Base-by-base conservation (phyloP, 164 flowering plant species). In the Umbilicus rupestris region DNA sequence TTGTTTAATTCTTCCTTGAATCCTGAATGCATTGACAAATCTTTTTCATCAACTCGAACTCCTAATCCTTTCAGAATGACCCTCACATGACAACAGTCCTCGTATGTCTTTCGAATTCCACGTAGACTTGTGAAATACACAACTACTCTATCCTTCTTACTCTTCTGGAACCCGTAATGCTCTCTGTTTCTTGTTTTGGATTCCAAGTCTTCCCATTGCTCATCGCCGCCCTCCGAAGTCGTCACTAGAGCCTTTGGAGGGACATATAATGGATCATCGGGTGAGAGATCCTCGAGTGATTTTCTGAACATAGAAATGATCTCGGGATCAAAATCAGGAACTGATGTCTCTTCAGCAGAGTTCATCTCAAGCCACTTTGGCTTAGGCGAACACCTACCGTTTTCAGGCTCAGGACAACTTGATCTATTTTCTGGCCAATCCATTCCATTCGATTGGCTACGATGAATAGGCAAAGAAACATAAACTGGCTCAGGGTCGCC, bases 101-200 rank as follows among this genome's bases (percentile, higher is more conserved):
- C 97, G 70, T 85, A 89, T 15, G 99, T 94, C 77, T 85, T 94
- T 69, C 99, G 73, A 37, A 94, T 84, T 1, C 97, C 99, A 71
- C 99, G 67, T 5, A 94, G 73, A 76, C 90, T 94, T 1, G 99
- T 94, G 70, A 83, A 85, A 72, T 94, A 94, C 26, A 92, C 26
- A 0, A 91, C 75, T 45, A 89, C 74, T 73, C 74, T 87, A 11
- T 87, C 86, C 50, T 79, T 80, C 2, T 73, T 77, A 62, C 67
- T 63, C 9, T 71, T 67, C 24, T 66, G 65, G 33, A 46, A 68
- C 63, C 70, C 75, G 16, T 46, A 14, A 4, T 66, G 59, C 1
- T 49, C 41, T 28, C 22, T 37, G 22, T 62, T 41, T 14, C n/a
- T 24, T 19, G 12, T 77, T 65, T 63, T 62, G 26, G 7, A 29